phyloP scores from a whole-genome alignment of 257 asterid species.

The Penstemon davidsonii region DNA sequence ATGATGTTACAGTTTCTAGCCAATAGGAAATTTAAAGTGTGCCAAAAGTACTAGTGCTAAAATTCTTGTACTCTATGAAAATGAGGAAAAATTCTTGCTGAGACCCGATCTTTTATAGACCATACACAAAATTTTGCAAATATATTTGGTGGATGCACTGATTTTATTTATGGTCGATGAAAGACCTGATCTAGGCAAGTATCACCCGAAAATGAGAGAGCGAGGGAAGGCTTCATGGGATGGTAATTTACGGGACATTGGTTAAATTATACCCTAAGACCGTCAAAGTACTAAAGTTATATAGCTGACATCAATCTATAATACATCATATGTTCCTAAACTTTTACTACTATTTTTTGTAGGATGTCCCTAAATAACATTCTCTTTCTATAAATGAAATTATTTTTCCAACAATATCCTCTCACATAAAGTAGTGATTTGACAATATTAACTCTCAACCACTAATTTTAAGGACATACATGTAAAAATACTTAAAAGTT shows the following conservation, averaged over 20 bases:
- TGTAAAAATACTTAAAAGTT: too few species aligned
- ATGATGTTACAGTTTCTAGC: not conserved
- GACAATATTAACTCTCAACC: too few species aligned
- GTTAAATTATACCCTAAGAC: not conserved
- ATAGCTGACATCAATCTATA: not conserved
- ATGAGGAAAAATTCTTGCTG: too few species aligned
- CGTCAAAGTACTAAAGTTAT: not conserved
- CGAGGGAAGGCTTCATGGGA: slow-evolving; percentile 43
- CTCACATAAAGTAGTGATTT: too few species aligned
- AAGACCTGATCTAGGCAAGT: too few species aligned
- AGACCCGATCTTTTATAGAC: not conserved
- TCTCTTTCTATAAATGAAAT: too few species aligned
- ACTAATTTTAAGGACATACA: too few species aligned
- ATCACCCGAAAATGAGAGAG: slow-evolving; percentile 23
- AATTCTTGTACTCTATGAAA: not conserved
- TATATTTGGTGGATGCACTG: slow-evolving; percentile 6
- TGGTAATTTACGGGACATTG: slow-evolving; percentile 52
- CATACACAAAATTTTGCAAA: not conserved
- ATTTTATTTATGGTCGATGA: not conserved
- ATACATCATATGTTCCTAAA: not conserved
- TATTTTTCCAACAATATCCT: too few species aligned
- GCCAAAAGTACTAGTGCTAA: not conserved
- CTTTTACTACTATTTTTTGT: too few species aligned
- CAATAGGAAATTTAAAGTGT: slow-evolving; percentile 4
- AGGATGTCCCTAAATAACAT: too few species aligned